These are phyloP conservation scores for Colletotrichum cordylinicola DNA, from an alignment of 2,329 filamentous ascomycete species.

Conservation along the genomic window DNA sequence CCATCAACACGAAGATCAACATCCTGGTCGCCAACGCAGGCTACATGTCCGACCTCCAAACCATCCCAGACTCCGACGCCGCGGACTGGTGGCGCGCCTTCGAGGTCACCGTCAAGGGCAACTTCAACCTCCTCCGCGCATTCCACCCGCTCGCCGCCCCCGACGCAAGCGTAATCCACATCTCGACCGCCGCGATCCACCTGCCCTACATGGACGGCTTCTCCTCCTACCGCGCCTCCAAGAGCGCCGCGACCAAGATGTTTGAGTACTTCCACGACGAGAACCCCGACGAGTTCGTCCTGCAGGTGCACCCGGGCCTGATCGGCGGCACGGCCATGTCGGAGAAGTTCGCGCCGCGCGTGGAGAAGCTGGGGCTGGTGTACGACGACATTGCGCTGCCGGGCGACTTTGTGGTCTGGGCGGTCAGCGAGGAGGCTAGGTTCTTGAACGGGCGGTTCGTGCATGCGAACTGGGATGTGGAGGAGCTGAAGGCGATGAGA, in stretches of 20 bases:
- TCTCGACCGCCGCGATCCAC: slow-evolving; percentile 27
- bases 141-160: slow-evolving; percentile 45
- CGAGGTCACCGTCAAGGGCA: slow-evolving; percentile 56
- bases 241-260: slow-evolving; percentile 44
- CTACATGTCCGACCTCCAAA: slow-evolving; percentile 21
- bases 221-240: slow-evolving; percentile 45
- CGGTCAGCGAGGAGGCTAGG: slow-evolving; percentile 45
- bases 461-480: slow-evolving; percentile 58
- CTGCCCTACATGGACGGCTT: slow-evolving; percentile 31
- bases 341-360: slow-evolving; percentile 1
- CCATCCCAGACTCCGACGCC: slow-evolving; percentile 22
- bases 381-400: slow-evolving; percentile 28
- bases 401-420: slow-evolving; percentile 48
- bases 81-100: slow-evolving; percentile 31
- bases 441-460: slow-evolving; percentile 52
- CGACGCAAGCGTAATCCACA: slow-evolving; percentile 27
- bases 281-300: slow-evolving; percentile 41
- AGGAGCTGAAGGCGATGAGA: slow-evolving; percentile 44
- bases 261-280: slow-evolving; percentile 47
- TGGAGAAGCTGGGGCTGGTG: neutral
- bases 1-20: slow-evolving; percentile 22
- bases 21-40: slow-evolving; percentile 34
- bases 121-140: slow-evolving; percentile 47
- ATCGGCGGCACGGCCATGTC: slow-evolving; percentile 13
- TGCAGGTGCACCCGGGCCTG: slow-evolving; percentile 44